A percentile compares a stretch with the other conserved stretches of the same genome.
Conservation (phyloP, 2,329 filamentous ascomycete genomes). For the Plectosphaerella sp. region DNA sequence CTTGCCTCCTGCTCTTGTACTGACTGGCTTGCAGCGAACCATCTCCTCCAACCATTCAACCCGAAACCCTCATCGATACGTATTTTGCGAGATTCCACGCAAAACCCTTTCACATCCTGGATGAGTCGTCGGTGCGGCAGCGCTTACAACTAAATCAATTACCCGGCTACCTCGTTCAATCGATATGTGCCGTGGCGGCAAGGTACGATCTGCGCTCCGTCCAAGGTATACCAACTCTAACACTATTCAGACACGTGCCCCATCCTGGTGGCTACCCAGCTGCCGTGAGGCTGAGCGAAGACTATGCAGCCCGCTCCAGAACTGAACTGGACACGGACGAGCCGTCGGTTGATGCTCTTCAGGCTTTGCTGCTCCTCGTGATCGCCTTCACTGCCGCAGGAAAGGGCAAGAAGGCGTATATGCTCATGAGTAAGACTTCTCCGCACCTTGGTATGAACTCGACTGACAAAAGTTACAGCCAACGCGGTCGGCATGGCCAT, state of each 20-base stretch:
- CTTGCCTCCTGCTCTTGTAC: background rate
- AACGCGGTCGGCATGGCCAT: slow-evolving; percentile 78
- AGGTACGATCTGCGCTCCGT: slow-evolving; percentile 39
- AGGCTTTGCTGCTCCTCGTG: slow-evolving; percentile 70
- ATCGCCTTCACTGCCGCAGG: slow-evolving; percentile 73
- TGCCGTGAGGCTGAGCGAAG: slow-evolving; percentile 64
- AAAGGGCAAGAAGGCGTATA: slow-evolving; percentile 80
- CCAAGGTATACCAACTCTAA: slow-evolving; percentile 15
- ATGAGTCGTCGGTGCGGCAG: slow-evolving; percentile 71
- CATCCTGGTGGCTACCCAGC: slow-evolving; percentile 64
- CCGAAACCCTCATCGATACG: slow-evolving; percentile 65
- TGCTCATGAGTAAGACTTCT: slow-evolving; percentile 64
- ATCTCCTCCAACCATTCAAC: slow-evolving; percentile 42
- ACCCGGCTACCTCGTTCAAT: slow-evolving; percentile 46
- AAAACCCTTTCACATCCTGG: slow-evolving; percentile 77
- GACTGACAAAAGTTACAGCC: slow-evolving; percentile 37
- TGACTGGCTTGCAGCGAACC: slow-evolving; percentile 32
- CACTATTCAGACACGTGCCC: slow-evolving; percentile 57
- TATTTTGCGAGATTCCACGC: slow-evolving; percentile 78
- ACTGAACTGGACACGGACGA: slow-evolving; percentile 73
- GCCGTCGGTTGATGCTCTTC: slow-evolving; percentile 72
- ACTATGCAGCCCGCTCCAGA: slow-evolving; percentile 67
- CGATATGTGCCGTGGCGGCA: slow-evolving; percentile 58
- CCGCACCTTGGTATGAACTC: background rate
- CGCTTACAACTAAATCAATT: slow-evolving; percentile 66